Conservation (phyloP, 768 basidiomycete species). For the Lanmaoa pseudosensibilis region DNA sequence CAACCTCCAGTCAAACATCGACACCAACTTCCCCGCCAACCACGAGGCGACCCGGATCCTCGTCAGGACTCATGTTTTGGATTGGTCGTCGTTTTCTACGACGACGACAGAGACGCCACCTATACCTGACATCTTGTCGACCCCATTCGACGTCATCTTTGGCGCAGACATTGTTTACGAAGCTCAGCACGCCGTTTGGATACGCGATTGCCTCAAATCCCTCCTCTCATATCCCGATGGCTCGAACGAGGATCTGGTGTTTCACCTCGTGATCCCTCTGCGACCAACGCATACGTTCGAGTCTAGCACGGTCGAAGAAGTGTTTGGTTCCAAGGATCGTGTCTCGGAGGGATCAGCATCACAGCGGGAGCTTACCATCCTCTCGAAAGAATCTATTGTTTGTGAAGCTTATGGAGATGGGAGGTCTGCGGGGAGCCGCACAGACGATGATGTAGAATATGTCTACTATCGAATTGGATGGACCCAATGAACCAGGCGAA, state of each 20-base stretch:
- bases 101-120: neutral
- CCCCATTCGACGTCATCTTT: slow-evolving; percentile 48
- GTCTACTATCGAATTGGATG: slow-evolving; percentile 73
- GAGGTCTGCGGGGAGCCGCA: slow-evolving; percentile 29
- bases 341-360: slow-evolving; percentile 4
- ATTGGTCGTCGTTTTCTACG: slow-evolving; percentile 40
- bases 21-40: slow-evolving; percentile 31
- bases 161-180: slow-evolving; percentile 61
- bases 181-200: slow-evolving; percentile 46
- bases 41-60: neutral
- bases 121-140: slow-evolving; percentile 26
- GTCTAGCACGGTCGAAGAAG: slow-evolving; percentile 53
- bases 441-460: slow-evolving; percentile 61
- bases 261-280: slow-evolving; percentile 79
- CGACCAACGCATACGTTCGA: slow-evolving; percentile 65
- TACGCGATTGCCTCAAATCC: slow-evolving; percentile 41
- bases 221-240: slow-evolving; percentile 35
- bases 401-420: slow-evolving; percentile 45
- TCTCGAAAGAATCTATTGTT: slow-evolving; percentile 52
- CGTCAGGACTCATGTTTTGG: slow-evolving; percentile 33
- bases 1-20: slow-evolving; percentile 48
- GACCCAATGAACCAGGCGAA: slow-evolving; percentile 27
- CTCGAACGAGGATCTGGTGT: slow-evolving; percentile 28
- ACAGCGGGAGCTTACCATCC: slow-evolving; percentile 43
- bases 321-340: slow-evolving; percentile 40